Evolutionary conservation across 1,284 basidiomycete genomes (phyloP).

Genomic region (Sphagnurus paluster): DNA sequence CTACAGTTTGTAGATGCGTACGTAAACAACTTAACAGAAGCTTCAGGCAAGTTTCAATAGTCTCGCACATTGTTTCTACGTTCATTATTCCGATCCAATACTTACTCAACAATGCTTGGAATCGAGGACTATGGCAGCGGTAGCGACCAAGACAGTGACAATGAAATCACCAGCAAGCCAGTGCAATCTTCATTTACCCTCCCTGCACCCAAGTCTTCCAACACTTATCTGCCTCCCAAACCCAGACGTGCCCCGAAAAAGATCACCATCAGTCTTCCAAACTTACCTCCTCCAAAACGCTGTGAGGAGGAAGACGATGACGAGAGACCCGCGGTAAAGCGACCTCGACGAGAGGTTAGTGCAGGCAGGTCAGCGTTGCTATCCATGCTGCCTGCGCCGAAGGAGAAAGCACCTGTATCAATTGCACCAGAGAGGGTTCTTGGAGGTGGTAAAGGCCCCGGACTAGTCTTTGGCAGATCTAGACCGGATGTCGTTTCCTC

Average conservation of each 20-base stretch:
- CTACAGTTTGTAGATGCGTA: too few relatives aligned
- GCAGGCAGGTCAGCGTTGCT: conserved; percentile 66
- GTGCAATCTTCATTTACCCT: conserved; percentile 33
- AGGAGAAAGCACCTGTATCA: conserved; percentile 49
- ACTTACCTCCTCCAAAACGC: conserved; percentile 37
- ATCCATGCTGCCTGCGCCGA: conserved; percentile 76
- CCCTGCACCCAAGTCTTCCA: conserved; percentile 35
- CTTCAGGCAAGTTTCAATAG: too few relatives aligned
- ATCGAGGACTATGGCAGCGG: conserved; percentile 74
- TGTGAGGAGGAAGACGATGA: conserved; percentile 42
- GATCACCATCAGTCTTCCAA: conserved; percentile 67
- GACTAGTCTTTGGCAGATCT: conserved; percentile 54
- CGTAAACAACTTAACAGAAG: neutral
- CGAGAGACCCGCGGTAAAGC: conserved; percentile 60
- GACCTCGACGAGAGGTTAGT: conserved; percentile 50
- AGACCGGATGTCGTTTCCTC: conserved; percentile 10
- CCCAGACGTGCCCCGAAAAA: conserved; percentile 57
- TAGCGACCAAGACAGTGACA: conserved; percentile 54
- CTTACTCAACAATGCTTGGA: conserved; percentile 58
- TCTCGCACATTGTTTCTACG: neutral
- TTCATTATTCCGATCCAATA: neutral
- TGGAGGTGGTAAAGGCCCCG: conserved; percentile 61
- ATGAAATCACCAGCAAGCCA: conserved; percentile 34
- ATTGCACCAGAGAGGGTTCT: conserved; percentile 54
- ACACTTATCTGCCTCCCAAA: conserved; percentile 25